Evolutionary conservation across 768 basidiomycete species (phyloP).

Genomic region (Hemileccinum impolitum): DNA sequence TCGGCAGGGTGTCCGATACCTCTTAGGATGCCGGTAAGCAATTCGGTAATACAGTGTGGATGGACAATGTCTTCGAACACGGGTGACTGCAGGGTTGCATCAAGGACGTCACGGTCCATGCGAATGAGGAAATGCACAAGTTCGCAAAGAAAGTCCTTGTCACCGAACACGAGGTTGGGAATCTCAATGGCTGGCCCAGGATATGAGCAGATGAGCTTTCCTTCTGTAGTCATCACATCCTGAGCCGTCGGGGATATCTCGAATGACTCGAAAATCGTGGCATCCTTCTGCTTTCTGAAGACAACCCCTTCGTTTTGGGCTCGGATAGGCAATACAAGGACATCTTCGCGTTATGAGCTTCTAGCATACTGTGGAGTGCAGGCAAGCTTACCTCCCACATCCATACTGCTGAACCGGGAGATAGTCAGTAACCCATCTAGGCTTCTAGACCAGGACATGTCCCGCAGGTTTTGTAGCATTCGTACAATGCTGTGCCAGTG

Average conservation of each 20-base stretch:
- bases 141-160: constrained; percentile 31
- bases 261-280: constrained; percentile 26
- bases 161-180: constrained; percentile 24
- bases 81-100: constrained; percentile 26
- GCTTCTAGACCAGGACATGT: constrained; percentile 9
- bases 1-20: too few relatives aligned
- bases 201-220: constrained; percentile 44
- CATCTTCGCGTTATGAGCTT: constrained; percentile 26
- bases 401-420: constrained; percentile 17
- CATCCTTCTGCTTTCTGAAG: constrained; percentile 23
- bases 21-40: constrained; percentile 44
- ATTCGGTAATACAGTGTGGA: constrained; percentile 44
- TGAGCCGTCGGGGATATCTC: constrained; percentile 38
- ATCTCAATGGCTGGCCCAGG: constrained; percentile 43
- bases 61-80: constrained; percentile 25
- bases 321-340: constrained; percentile 35
- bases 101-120: constrained; percentile 31
- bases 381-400: constrained; percentile 15
- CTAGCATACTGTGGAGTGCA: background rate
- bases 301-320: constrained; percentile 18
- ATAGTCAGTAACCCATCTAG: background rate
- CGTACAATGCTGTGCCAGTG: background rate
- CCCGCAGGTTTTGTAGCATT: constrained; percentile 22
- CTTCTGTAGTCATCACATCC: constrained; percentile 33
- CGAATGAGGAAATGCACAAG: constrained; percentile 37